Base-by-base conservation (phyloP, 495 filamentous ascomycete species). In the Bathelium albidoporum region DNA sequence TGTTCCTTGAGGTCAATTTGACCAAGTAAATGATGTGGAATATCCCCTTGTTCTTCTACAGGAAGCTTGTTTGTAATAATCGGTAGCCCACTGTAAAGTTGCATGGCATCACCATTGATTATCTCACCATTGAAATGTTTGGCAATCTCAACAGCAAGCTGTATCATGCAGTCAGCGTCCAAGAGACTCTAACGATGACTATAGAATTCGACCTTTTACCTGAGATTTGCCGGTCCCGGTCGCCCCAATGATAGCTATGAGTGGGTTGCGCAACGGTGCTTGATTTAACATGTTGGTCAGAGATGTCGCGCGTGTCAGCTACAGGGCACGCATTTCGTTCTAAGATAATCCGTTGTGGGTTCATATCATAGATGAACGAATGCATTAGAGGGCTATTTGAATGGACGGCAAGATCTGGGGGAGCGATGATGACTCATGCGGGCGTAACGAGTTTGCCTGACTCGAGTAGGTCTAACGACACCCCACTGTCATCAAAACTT, bases 71-170 rank as follows among this genome's bases (percentile, higher is more conserved):
- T 99, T 20, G 95, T 99, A 62, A 97, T 92, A 66, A 97, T 88
- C 0, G 94, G 91, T 22, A 99, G 79, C 10, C 92, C 95, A 36
- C 84, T 79, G 70, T 99, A 99, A 81, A 99, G 87, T 73, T 97
- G 95, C 89, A 99, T 94, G n/a, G 94, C 94, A 77, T 99, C 95
- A 59, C 89, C 91, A 72, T 99, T 99, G 79, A 99, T 90, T 60
- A 99, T 83, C 76, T 99, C 95, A 66, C 95, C 95, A 74, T 95
- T 88, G 75, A 89, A 92, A 36, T 80, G 81, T 39, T 80, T 79
- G 2, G 95, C 94, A 32, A 99, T 73, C 55, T 95, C 89, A 10
- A 99, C 89, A 60, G 95, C 95, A 66, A 99, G 88, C 93, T 97
- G 71, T 70, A 77, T 70, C 63, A 24, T 39, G 69, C 71, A 69